Evolutionary conservation across 2,329 filamentous ascomycete genomes (phyloP), one percentile per base, ranked within the genome.

Genomic region (Alternaria panax): DNA sequence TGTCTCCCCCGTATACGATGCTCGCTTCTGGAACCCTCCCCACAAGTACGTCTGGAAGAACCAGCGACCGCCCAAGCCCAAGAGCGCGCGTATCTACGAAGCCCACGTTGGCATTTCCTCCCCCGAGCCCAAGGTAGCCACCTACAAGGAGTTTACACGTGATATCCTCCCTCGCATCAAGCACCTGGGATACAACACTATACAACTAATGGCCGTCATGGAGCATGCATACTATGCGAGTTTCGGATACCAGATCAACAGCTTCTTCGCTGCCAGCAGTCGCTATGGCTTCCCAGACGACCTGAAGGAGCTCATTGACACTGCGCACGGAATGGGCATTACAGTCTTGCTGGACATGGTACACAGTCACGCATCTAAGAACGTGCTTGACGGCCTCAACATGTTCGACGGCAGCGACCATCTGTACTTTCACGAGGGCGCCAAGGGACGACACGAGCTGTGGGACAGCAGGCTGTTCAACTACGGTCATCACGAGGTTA

Each of bases 171-270:
- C 94, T 16, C 88, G 94, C 58, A 98, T 99, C 81, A 90, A 93
- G 75, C 83, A 88, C 65, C 84, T 98, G 42, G 95, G 94, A 40
- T 99, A 99, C 83, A 98, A 99, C 76, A 91, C 93, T 54, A 98
- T 99, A 68, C 95, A 99, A 78, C 85, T 99, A 65, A 99, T 99
- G 95, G 95, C 95, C 45, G 86, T 99, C 75, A 99, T 99, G 94
- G 95, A 99, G 77, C 95, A 99, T 80, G 95, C 95, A 50, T 99
- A 99, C 84, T 99, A 99, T 78, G 95, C 95, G 72, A 98, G 94
- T 75, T 99, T 99, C 72, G 95, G 95, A 46, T 99, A 99, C 79
- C 95, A 99, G 80, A 88, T 99, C 81, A 99, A 98, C 83, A 97
- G 91, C 80, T 99, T 99, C 84, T 99, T 98, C 72, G 95, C 95